phyloP scores from a whole-genome alignment of 257 asterid species.

The Lycium barbarum region DNA sequence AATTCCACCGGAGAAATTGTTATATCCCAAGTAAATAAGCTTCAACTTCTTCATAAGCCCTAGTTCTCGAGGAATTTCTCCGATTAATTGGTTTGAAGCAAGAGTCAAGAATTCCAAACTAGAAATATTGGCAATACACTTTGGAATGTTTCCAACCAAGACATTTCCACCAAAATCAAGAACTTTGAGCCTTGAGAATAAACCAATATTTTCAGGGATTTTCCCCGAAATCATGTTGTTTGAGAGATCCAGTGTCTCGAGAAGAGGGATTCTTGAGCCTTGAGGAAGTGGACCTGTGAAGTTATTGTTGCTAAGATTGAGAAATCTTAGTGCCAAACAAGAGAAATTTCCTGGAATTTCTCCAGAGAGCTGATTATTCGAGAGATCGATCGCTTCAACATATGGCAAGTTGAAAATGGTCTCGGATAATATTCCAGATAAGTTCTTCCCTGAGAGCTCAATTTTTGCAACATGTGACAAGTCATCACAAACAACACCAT shows the following conservation, averaged over 20 bases:
- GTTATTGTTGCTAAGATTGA: constrained; percentile 80
- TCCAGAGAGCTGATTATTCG: constrained; percentile 68
- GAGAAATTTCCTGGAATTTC: constrained; percentile 54
- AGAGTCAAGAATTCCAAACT: constrained; percentile 62
- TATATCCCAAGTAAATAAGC: constrained; percentile 79
- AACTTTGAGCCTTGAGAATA: constrained; percentile 56
- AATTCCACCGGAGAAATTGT: constrained; percentile 76
- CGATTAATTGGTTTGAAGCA: constrained; percentile 75
- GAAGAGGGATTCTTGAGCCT: constrained; percentile 43
- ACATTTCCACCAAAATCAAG: constrained; percentile 84
- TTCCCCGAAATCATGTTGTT: constrained; percentile 73
- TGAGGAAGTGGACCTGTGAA: constrained; percentile 62
- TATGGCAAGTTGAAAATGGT: constrained; percentile 57
- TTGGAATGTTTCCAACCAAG: constrained; percentile 60
- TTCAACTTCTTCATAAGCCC: constrained; percentile 59
- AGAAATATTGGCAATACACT: constrained; percentile 59
- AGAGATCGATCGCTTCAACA: constrained; percentile 62
- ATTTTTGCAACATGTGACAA: constrained; percentile 62
- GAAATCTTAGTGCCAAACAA: constrained; percentile 52
- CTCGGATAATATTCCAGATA: constrained; percentile 62
- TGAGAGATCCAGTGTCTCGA: constrained; percentile 69
- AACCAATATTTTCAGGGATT: constrained; percentile 62
- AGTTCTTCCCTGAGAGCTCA: constrained; percentile 63
- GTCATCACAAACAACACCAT: constrained; percentile 66
- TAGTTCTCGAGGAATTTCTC: constrained; percentile 61